A percentile compares a stretch with the other conserved stretches of the same genome.
These are phyloP conservation scores for Pelagophyceae sp. DNA, from an alignment of 352 stramenopile genomes.

Conservation along the genomic window DNA sequence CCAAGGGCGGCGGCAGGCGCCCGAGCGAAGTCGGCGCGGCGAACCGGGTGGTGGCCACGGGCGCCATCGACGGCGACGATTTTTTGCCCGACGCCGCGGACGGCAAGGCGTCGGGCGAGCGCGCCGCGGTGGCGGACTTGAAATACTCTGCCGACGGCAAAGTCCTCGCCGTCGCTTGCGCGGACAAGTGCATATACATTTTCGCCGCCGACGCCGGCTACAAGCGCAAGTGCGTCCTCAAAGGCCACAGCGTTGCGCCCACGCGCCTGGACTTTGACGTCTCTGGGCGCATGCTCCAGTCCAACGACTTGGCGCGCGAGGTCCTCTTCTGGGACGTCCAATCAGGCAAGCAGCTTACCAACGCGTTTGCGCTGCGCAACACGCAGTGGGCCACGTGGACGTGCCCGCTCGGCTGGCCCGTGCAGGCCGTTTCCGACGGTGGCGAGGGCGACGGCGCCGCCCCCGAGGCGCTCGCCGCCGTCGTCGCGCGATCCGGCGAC, in stretches of 20 bases:
- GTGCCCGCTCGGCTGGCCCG: conserved; percentile 65
- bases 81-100: not conserved
- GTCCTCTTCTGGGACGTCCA: conserved; percentile 59
- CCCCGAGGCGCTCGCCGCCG: not conserved
- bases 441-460: too few relatives aligned
- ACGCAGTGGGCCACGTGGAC: conserved; percentile 71
- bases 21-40: conserved; percentile 2
- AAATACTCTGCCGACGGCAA: conserved; percentile 69
- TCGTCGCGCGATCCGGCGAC: not conserved
- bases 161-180: conserved; percentile 30
- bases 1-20: conserved; percentile 12
- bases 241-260: conserved; percentile 36
- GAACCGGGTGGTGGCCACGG: not conserved
- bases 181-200: conserved; percentile 75
- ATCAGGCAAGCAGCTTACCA: conserved; percentile 34
- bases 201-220: conserved; percentile 60
- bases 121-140: conserved; percentile 15
- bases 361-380: conserved; percentile 55
- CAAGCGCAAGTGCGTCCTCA: conserved; percentile 26
- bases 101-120: not conserved
- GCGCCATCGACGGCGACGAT: not conserved
- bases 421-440: conserved; percentile 47
- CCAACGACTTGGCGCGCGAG: conserved; percentile 67
- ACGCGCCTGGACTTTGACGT: conserved; percentile 72
- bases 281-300: conserved; percentile 58